Evolutionary conservation across 768 basidiomycete species (phyloP).

Genomic region (Podaxis sp.): DNA sequence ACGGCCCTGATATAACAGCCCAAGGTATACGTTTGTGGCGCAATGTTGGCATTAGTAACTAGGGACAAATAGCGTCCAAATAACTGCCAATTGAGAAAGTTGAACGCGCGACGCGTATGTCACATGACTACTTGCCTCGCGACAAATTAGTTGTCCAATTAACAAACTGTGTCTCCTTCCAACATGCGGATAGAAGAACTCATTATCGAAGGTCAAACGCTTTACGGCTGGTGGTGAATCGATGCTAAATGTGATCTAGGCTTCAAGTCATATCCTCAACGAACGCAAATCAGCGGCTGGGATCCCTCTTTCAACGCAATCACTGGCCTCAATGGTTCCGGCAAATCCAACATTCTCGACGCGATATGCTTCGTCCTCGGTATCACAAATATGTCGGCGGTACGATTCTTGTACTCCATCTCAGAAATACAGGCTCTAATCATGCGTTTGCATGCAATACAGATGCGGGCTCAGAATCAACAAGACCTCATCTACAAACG

Average conservation of each 20-base stretch:
- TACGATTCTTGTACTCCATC: slow-evolving; percentile 32
- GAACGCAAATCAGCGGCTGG: slow-evolving; percentile 96
- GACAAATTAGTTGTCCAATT: background rate
- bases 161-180: slow-evolving; percentile 4
- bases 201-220: slow-evolving; percentile 75
- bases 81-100: background rate
- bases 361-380: slow-evolving; percentile 99
- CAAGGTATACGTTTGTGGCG: too few species aligned
- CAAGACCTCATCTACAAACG: slow-evolving; percentile 99
- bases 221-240: background rate
- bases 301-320: slow-evolving; percentile 98
- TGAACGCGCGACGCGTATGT: slow-evolving; percentile 7
- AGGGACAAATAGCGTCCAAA: too few species aligned
- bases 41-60: too few species aligned
- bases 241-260: slow-evolving; percentile 42
- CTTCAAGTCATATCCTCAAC: slow-evolving; percentile 97
- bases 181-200: slow-evolving; percentile 94
- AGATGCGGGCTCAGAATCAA: slow-evolving; percentile 96
- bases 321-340: slow-evolving; percentile 92
- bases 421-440: slow-evolving; percentile 5
- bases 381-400: slow-evolving; percentile 95
- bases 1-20: too few species aligned
- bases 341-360: slow-evolving; percentile 99
- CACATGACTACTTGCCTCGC: slow-evolving; percentile 7
- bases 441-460: slow-evolving; percentile 12